Conservation (phyloP, 306 rosid genomes). For the Cicer arietinum region DNA sequence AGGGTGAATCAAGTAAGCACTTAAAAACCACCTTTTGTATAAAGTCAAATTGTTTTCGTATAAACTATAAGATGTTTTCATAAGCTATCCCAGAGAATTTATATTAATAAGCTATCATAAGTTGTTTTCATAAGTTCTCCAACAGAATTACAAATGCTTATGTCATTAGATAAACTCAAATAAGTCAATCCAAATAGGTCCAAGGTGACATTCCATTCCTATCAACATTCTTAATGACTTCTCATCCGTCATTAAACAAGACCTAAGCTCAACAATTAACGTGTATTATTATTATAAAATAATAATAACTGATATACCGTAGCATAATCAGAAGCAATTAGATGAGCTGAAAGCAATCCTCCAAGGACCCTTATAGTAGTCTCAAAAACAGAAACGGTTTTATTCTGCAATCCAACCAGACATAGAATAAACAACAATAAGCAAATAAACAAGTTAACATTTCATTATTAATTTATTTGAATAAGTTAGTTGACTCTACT, state of each 20-base stretch:
- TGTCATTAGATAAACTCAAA: no score
- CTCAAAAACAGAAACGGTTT: slow-evolving; percentile 92
- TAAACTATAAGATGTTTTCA: no score
- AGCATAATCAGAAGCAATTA: slow-evolving; percentile 83
- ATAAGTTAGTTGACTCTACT: slow-evolving; percentile 45
- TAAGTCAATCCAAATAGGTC: no score
- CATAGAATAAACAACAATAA: neutral
- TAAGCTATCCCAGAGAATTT: no score
- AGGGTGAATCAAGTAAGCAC: slow-evolving; percentile 2
- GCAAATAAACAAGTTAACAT: neutral
- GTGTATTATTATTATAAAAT: neutral
- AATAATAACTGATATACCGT: slow-evolving; percentile 73
- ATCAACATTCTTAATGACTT: neutral
- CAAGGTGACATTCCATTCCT: neutral
- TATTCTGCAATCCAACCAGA: slow-evolving; percentile 68
- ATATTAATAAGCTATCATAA: no score
- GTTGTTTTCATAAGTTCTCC: no score
- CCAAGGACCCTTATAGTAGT: slow-evolving; percentile 90
- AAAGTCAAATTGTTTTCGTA: no score
- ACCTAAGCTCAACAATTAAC: neutral
- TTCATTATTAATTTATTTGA: neutral
- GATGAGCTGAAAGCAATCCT: slow-evolving; percentile 93
- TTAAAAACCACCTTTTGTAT: neutral
- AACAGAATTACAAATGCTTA: no score
- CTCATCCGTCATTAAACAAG: neutral